Base-by-base conservation (phyloP, 148 eudicot genomes). In the Arctostaphylos glauca region DNA sequence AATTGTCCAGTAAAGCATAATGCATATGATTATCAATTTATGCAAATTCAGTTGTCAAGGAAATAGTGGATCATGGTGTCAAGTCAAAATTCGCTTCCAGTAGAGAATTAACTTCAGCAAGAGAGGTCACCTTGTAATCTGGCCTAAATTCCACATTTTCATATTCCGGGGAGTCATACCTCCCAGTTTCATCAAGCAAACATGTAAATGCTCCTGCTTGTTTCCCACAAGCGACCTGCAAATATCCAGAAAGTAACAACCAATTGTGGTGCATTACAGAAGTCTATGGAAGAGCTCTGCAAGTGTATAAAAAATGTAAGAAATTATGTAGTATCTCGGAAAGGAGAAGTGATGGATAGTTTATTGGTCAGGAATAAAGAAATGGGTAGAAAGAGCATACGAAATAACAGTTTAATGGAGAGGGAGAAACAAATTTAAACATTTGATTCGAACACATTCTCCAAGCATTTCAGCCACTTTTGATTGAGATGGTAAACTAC, bases 211-310 rank as follows among this genome's bases (percentile, higher is more conserved):
- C 95, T 64, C 99, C 98, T 54, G 99, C 99, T 87, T 84, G 84
- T 89, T 93, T 93, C 82, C 99, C 99, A 86, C 99, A 96, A 82
- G 92, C 97, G 70, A 96, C 92, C 99, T 96, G 86, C 81, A 88
- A 81, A 41, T 54, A 74, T 58, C 52, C 64, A 21, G 48, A 62
- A 50, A 64, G 75, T 14, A 80, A 68, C 15, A 53, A 46, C 62
- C 48, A 60, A 21, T 48, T 50, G 18, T 46, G 50, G 25, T n/a
- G 43, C 5, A 18, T 18, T 73, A 73, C 13, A 46, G 3, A 46
- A 48, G 0, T n/a, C 7, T 5, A 3, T 9, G 5, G 48, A 46
- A 74, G 38, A 74, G 49, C 78, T n/a, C 38, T 4, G 41, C 54
- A 74, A 19, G 38, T 21, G 23, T 38, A 48, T 12, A 15, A 74